Conservation (phyloP, 371 early-diverging fungal genomes). For the Mucor racemosus region DNA sequence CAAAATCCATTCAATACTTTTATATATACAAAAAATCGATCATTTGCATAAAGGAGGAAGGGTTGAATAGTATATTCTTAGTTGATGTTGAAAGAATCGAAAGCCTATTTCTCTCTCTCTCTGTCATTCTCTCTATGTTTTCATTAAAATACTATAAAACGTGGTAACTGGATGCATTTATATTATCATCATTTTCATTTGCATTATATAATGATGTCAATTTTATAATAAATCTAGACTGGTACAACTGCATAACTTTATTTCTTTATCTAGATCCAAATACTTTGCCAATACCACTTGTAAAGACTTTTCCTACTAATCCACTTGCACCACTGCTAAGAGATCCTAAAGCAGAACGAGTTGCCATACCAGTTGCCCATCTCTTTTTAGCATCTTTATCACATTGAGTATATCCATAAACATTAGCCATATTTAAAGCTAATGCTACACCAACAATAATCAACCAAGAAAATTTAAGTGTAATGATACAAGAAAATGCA, state of each 20-base stretch:
- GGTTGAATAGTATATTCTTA: background rate
- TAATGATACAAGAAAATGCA: slow-evolving; percentile 76
- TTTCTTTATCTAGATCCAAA: slow-evolving; percentile 38
- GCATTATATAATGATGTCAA: slow-evolving; percentile 1
- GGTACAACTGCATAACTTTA: background rate
- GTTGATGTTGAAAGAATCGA: background rate
- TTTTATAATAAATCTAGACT: background rate
- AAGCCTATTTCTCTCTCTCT: too few species aligned
- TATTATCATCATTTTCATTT: background rate
- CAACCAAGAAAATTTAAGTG: slow-evolving; percentile 80
- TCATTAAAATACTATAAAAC: background rate
- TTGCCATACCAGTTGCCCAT: slow-evolving; percentile 62
- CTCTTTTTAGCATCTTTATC: slow-evolving; percentile 88
- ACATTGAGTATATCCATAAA: slow-evolving; percentile 93
- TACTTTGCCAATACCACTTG: slow-evolving; percentile 42
- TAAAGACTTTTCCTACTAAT: slow-evolving; percentile 46
- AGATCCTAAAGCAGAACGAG: slow-evolving; percentile 50
- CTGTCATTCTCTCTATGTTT: too few species aligned
- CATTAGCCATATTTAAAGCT: slow-evolving; percentile 84
- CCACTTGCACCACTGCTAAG: slow-evolving; percentile 45
- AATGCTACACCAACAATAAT: slow-evolving; percentile 87
- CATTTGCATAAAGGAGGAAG: background rate
- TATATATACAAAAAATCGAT: background rate
- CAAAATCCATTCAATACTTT: background rate
- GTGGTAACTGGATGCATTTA: background rate